Conservation (phyloP, 2,329 filamentous ascomycete species). For the Alternaria rosae region DNA sequence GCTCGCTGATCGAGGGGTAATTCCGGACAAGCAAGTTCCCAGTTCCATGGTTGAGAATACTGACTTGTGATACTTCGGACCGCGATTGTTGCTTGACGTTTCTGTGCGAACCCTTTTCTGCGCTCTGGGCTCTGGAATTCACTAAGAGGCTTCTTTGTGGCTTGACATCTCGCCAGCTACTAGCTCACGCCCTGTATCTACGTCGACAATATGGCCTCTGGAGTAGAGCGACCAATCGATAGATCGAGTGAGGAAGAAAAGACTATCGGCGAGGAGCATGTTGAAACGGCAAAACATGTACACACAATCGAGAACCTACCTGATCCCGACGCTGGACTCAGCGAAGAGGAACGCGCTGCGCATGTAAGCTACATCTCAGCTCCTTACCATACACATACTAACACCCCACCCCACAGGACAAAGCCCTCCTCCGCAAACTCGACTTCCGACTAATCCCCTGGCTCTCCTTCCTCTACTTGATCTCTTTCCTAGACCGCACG, state of each 20-base stretch:
- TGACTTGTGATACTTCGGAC: background rate
- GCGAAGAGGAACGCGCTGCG: slow-evolving; percentile 66
- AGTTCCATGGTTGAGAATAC: slow-evolving; percentile 1
- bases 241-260: slow-evolving; percentile 31
- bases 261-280: slow-evolving; percentile 17
- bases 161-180: background rate
- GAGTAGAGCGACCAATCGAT: slow-evolving; percentile 29
- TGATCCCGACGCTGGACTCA: slow-evolving; percentile 71
- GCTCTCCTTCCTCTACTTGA: slow-evolving; percentile 75
- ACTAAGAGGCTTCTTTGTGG: background rate
- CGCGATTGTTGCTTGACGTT: background rate
- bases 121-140: background rate
- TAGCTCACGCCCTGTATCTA: background rate
- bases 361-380: slow-evolving; percentile 58
- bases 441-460: slow-evolving; percentile 69
- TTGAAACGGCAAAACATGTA: slow-evolving; percentile 14
- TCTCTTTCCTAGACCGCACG: slow-evolving; percentile 74
- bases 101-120: background rate
- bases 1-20: background rate
- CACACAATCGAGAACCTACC: slow-evolving; percentile 38
- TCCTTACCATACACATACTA: background rate
- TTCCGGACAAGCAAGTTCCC: background rate
- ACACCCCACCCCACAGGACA: slow-evolving; percentile 58
- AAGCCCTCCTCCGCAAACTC: slow-evolving; percentile 67
- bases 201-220: slow-evolving; percentile 27